Base-by-base conservation (phyloP, 495 filamentous ascomycete species). In the Hyaloscypha bicolor region DNA sequence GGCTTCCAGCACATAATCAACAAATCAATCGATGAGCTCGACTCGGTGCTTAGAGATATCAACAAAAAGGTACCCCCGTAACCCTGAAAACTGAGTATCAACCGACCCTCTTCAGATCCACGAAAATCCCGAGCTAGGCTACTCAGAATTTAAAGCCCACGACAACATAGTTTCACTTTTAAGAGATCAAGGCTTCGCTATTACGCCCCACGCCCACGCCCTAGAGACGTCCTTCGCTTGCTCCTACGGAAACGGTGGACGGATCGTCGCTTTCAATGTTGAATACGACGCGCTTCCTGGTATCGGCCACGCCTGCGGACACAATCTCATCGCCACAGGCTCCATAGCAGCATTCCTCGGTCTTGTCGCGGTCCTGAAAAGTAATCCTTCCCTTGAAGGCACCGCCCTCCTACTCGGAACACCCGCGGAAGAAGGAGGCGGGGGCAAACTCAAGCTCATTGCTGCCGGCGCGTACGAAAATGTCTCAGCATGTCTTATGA, bases 271-370 rank as follows among this genome's bases (percentile, higher is more conserved):
- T 0, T 88, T 86, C 73, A 88, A 88, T 52, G 82, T 82, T 4
- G 86, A 88, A 71, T 87, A 87, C 72, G 70, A 73, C 29, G 68
- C 71, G 9, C 65, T 73, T 4, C 64, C 65, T 6, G 68, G 65
- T 2, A 85, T 90, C 39, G 89, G 87, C 39, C 88, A 91, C 69
- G 88, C 87, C 0, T 91, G 88, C 65, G 88, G 89, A 4, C 88
- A 91, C 75, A 91, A 91, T 63, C 83, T 91, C 3, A 91, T 91
- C 66, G 85, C 88, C 11, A 89, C 81, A 0, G 84, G 83, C 30
- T 90, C 87, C 6, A 74, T 91, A 4, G 80, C 85, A 0, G 88
- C 78, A 0, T 88, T 83, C 19, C 73, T 92, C 4, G 87, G 86
- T 22, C 78, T 86, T 0, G 86, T 82, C 0, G 72, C 81, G 4